phyloP scores from a whole-genome alignment of 345 rosid species.

The Clarkia xantiana region DNA sequence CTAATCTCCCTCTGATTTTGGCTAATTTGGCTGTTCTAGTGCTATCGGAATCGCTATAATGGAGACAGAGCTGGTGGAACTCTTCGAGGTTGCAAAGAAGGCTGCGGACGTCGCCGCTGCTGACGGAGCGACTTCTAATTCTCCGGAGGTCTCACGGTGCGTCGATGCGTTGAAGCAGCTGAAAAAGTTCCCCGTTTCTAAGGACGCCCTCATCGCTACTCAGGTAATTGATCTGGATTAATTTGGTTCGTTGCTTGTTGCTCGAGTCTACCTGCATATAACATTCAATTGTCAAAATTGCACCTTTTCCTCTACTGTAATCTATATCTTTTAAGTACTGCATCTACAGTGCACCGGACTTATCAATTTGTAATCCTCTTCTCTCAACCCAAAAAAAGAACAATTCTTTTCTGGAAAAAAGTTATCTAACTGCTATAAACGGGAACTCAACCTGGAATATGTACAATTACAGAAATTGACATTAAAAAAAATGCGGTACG shows the following conservation, averaged over 20 bases:
- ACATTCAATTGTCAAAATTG: not conserved
- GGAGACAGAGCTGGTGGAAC: conserved; percentile 67
- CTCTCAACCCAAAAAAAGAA: too few species aligned
- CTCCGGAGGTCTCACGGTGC: conserved; percentile 60
- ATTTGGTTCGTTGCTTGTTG: not conserved
- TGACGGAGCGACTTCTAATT: conserved; percentile 26
- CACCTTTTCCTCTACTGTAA: not conserved
- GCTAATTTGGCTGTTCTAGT: not conserved
- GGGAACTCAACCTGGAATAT: too few species aligned
- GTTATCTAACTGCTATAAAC: too few species aligned
- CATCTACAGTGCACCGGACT: too few species aligned
- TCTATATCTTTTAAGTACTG: too few species aligned
- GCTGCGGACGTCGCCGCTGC: conserved; percentile 66
- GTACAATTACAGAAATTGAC: too few species aligned
- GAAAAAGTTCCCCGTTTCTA: conserved; percentile 44
- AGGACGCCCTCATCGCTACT: conserved; percentile 55
- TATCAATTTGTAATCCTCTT: too few species aligned
- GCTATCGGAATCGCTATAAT: conserved; percentile 11
- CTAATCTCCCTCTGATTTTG: not conserved
- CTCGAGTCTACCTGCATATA: too few species aligned
- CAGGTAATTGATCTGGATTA: conserved; percentile 24
- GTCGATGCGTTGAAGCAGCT: conserved; percentile 59
- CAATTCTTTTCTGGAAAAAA: too few species aligned
- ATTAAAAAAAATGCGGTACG: too few species aligned
- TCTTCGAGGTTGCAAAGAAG: conserved; percentile 80